phyloP scores from a whole-genome alignment of 2,329 filamentous ascomycete species.

The Colletotrichum sp. region DNA sequence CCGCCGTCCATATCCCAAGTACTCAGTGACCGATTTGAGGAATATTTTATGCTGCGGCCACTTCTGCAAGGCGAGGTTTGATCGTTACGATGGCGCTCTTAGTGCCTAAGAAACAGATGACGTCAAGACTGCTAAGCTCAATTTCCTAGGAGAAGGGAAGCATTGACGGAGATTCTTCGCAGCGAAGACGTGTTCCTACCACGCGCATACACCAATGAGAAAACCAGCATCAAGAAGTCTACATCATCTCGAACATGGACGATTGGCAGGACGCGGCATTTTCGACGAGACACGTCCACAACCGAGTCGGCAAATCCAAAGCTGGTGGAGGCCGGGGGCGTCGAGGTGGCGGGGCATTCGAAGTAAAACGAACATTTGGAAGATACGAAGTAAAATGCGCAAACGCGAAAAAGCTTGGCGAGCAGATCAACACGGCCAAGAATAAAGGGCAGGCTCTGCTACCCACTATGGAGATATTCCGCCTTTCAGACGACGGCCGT shows the following conservation, averaged over 20 bases:
- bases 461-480: not conserved
- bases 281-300: constrained; percentile 3
- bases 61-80: not conserved
- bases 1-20: fast-evolving
- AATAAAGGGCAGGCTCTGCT: not conserved
- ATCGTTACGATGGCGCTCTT: not conserved
- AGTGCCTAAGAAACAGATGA: not conserved
- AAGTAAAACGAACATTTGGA: constrained; percentile 3
- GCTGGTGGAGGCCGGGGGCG: not conserved
- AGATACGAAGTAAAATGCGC: constrained; percentile 8
- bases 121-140: not conserved
- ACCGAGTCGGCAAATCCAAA: not conserved
- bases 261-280: constrained; percentile 18
- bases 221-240: not conserved
- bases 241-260: not conserved
- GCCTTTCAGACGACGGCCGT: constrained; percentile 3
- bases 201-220: not conserved
- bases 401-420: not conserved
- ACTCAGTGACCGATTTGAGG: fast-evolving
- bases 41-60: fast-evolving
- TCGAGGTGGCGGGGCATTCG: not conserved
- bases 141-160: not conserved
- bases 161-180: not conserved
- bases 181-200: fast-evolving
- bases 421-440: fast-evolving